A percentile compares a stretch with the other conserved stretches of the same genome.
These are phyloP conservation scores for Colletotrichum eremochloae DNA, from an alignment of 2,329 filamentous ascomycete species.

Conservation along the genomic window DNA sequence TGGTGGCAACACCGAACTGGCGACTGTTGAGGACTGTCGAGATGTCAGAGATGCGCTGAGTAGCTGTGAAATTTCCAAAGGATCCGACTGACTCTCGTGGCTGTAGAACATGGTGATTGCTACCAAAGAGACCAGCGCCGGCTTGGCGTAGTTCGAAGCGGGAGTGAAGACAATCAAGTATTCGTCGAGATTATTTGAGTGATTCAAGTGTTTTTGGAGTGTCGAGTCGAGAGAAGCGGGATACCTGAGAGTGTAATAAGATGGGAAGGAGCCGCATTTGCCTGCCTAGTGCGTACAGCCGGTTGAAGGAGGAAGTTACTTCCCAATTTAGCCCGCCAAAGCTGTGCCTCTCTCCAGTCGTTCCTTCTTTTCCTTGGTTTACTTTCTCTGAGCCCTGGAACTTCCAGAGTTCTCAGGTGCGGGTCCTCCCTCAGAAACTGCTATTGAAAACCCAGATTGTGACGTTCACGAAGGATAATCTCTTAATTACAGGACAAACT, in stretches of 20 bases:
- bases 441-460: background rate
- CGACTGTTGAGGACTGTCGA: constrained; percentile 81
- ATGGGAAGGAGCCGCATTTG: background rate
- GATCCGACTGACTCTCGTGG: constrained; percentile 81
- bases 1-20: constrained; percentile 92
- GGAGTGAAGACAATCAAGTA: background rate
- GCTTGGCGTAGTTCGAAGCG: background rate
- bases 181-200: too few relatives aligned
- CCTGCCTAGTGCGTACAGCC: background rate
- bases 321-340: background rate
- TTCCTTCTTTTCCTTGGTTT: background rate
- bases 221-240: background rate
- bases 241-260: background rate
- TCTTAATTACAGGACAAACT: background rate
- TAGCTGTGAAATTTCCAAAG: background rate
- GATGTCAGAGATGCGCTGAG: constrained; percentile 45
- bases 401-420: background rate
- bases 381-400: accelerated
- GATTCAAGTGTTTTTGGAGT: background rate
- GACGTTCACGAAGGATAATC: background rate
- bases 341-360: background rate
- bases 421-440: too few relatives aligned
- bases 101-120: constrained; percentile 86
- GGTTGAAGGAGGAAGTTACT: background rate
- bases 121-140: constrained; percentile 20